phyloP scores from a whole-genome alignment of 371 early-diverging fungal species.

The Entomophthora muscae region DNA sequence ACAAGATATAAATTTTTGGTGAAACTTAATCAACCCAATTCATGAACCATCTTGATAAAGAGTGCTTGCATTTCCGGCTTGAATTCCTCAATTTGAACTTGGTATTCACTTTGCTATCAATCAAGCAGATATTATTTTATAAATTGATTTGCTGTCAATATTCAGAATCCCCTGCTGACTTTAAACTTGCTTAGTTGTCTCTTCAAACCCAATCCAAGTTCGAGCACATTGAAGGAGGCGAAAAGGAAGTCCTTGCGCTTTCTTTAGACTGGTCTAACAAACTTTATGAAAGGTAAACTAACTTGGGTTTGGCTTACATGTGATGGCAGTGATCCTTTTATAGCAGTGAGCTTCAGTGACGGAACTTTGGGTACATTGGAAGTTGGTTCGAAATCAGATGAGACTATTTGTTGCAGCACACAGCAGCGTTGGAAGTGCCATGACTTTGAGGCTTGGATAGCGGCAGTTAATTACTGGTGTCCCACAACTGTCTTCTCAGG shows the following conservation, averaged over 20 bases:
- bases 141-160: no score
- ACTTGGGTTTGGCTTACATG: neutral
- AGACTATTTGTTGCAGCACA: neutral
- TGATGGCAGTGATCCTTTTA: neutral
- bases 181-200: neutral
- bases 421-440: neutral
- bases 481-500: neutral
- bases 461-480: neutral
- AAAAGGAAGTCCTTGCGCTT: neutral
- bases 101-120: no score
- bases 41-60: no score
- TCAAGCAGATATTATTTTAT: no score
- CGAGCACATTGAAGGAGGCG: neutral
- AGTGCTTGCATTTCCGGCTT: no score
- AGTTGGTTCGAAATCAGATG: neutral
- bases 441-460: neutral
- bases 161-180: neutral
- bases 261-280: conserved; percentile 2
- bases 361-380: neutral
- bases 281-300: neutral
- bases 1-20: no score
- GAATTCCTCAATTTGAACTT: no score
- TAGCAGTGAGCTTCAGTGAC: conserved; percentile 2
- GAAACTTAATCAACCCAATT: no score
- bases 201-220: neutral